Percentiles rank a stretch among this genome's conserved stretches.
Conservation (phyloP, 73 alveolate species). For the Effrenium voratum region DNA sequence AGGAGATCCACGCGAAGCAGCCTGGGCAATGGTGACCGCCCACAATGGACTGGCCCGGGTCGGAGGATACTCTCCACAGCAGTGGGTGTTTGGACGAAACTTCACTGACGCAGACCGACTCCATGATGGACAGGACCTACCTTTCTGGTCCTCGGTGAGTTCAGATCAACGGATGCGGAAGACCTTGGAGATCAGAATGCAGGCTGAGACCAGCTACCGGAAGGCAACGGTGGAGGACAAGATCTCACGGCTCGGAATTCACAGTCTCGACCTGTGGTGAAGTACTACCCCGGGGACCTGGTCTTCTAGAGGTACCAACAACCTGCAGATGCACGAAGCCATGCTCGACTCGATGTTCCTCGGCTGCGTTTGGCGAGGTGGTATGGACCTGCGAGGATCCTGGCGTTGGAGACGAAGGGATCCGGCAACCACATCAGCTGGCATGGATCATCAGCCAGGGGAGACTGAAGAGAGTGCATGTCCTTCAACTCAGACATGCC, state of each 20-base stretch:
- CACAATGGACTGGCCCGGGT: conserved; percentile 6
- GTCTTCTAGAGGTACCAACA: not conserved
- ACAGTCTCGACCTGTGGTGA: not conserved
- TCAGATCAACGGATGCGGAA: too few species aligned
- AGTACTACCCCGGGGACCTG: not conserved
- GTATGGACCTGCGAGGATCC: conserved; percentile 21
- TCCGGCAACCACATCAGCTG: not conserved
- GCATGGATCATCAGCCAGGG: not conserved
- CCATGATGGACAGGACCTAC: not conserved
- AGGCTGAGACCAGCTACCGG: not conserved
- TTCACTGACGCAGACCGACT: not conserved
- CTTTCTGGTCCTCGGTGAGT: too few species aligned
- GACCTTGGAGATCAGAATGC: too few species aligned
- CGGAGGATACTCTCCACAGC: not conserved
- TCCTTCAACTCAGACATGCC: too few species aligned
- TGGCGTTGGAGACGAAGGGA: conserved; percentile 38
- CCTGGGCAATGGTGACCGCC: conserved; percentile 7
- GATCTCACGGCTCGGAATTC: not conserved
- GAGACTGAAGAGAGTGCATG: not conserved
- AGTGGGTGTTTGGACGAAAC: conserved; percentile 20
- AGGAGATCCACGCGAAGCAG: not conserved
- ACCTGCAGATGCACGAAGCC: too few species aligned
- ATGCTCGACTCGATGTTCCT: too few species aligned
- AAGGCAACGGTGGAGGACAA: not conserved
- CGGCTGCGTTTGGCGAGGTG: not conserved